These are phyloP conservation scores for Chaetomium fimeti DNA, from an alignment of 495 filamentous ascomycete species.

Conservation along the genomic window DNA sequence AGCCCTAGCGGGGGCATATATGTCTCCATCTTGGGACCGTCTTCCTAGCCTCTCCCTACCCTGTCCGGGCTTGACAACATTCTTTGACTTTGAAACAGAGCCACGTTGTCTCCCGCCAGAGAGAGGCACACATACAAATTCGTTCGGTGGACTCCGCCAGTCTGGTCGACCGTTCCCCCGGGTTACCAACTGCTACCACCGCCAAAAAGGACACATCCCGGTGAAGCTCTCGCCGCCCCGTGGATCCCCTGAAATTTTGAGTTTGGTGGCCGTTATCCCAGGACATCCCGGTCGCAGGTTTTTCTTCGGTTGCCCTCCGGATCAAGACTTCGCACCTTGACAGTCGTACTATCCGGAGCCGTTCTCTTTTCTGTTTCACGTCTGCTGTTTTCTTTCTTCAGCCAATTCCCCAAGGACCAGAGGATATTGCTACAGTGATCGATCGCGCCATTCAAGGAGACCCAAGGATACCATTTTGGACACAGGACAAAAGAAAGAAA, in stretches of 20 bases:
- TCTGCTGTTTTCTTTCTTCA: conserved; percentile 22
- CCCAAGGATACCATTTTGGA: conserved; percentile 11
- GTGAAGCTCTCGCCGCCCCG: conserved; percentile 37
- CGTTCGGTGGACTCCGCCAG: conserved; percentile 25
- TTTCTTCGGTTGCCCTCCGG: conserved; percentile 32
- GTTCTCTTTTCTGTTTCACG: conserved; percentile 19
- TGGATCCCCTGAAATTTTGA: conserved; percentile 34
- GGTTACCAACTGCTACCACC: conserved; percentile 24
- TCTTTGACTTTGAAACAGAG: conserved; percentile 20
- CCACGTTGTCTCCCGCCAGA: conserved; percentile 17
- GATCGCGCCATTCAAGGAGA: conserved; percentile 2
- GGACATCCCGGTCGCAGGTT: conserved; percentile 36
- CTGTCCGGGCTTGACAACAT: conserved; percentile 19
- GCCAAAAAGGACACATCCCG: conserved; percentile 32
- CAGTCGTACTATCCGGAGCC: conserved; percentile 15
- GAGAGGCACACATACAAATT: conserved; percentile 12
- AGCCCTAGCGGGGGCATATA: conserved; percentile 30
- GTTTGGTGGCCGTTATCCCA: conserved; percentile 33
- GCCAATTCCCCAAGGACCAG: conserved; percentile 16
- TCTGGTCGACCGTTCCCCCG: conserved; percentile 26
- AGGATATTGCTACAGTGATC: conserved; percentile 19
- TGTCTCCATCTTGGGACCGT: conserved; percentile 33
- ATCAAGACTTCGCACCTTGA: conserved; percentile 19
- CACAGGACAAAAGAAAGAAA: no score
- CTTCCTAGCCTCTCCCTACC: conserved; percentile 14